phyloP scores from a whole-genome alignment of 495 filamentous ascomycete species.

The Terfezia claveryi region DNA sequence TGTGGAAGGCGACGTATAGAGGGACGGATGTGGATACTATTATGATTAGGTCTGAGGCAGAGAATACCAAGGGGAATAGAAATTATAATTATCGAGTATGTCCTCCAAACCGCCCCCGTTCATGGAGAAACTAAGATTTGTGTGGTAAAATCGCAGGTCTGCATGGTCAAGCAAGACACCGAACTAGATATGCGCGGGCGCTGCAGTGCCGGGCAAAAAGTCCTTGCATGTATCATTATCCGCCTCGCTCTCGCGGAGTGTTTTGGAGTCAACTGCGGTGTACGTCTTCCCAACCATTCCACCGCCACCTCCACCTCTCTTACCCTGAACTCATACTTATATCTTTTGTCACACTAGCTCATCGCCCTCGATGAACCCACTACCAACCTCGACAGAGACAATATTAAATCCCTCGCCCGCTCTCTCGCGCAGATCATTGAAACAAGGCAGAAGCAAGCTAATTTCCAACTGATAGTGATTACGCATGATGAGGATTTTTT shows the following conservation, averaged over 20 bases:
- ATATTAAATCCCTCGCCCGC: slow-evolving; percentile 70
- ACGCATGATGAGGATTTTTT: slow-evolving; percentile 98
- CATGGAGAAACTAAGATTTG: neutral
- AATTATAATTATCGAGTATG: slow-evolving; percentile 86
- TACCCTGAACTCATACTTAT: neutral
- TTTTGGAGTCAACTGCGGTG: slow-evolving; percentile 85
- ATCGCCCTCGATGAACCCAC: slow-evolving; percentile 97
- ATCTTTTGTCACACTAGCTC: slow-evolving; percentile 21
- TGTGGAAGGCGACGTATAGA: slow-evolving; percentile 93
- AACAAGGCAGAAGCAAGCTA: slow-evolving; percentile 58
- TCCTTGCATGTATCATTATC: slow-evolving; percentile 93
- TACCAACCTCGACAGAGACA: slow-evolving; percentile 88
- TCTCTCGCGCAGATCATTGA: slow-evolving; percentile 76
- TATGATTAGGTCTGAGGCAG: slow-evolving; percentile 75
- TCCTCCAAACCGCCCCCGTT: neutral
- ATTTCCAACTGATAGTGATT: slow-evolving; percentile 88
- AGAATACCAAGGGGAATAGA: slow-evolving; percentile 48
- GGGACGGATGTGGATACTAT: slow-evolving; percentile 96
- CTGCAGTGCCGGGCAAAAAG: slow-evolving; percentile 89
- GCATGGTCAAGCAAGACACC: slow-evolving; percentile 89
- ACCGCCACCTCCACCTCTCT: neutral
- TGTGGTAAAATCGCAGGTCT: slow-evolving; percentile 16
- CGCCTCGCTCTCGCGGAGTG: slow-evolving; percentile 89
- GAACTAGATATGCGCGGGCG: slow-evolving; percentile 99
- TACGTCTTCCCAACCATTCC: slow-evolving; percentile 16